These are phyloP conservation scores for Triticum monococcum DNA, from an alignment of 176 grass and related monocot species.

Conservation along the genomic window DNA sequence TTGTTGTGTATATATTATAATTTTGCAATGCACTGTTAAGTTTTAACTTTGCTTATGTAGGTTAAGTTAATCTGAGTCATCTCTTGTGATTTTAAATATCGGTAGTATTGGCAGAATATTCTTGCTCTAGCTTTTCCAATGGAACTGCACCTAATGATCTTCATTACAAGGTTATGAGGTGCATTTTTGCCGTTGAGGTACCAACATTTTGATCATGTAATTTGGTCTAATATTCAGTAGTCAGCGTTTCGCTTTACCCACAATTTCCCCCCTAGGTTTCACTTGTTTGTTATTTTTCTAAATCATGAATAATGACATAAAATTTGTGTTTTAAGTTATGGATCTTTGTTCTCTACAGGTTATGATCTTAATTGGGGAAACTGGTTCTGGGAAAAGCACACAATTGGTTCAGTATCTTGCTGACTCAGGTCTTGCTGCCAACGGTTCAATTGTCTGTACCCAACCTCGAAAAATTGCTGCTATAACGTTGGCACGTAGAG, in stretches of 20 bases:
- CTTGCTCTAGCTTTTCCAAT: neutral
- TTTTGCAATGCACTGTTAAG: neutral
- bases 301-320: neutral
- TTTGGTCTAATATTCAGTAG: neutral
- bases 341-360: slow-evolving; percentile 47
- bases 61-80: neutral
- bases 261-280: neutral
- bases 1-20: neutral
- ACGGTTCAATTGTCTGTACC: slow-evolving; percentile 72
- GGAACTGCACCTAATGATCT: neutral
- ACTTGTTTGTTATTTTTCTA: neutral
- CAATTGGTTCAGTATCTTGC: slow-evolving; percentile 88
- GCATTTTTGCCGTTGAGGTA: neutral
- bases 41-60: neutral
- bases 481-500: slow-evolving; percentile 70
- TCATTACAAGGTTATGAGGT: neutral
- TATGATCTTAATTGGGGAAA: slow-evolving; percentile 92
- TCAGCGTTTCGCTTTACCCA: neutral
- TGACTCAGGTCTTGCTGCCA: slow-evolving; percentile 61
- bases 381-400: slow-evolving; percentile 94
- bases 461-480: slow-evolving; percentile 93
- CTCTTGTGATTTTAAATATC: neutral
- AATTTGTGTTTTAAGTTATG: neutral
- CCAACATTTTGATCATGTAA: neutral
- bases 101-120: neutral